Evolutionary conservation across 2,329 filamentous ascomycete genomes (phyloP), one percentile per base, ranked within the genome.

Genomic region (Paraphaeosphaeria minitans): DNA sequence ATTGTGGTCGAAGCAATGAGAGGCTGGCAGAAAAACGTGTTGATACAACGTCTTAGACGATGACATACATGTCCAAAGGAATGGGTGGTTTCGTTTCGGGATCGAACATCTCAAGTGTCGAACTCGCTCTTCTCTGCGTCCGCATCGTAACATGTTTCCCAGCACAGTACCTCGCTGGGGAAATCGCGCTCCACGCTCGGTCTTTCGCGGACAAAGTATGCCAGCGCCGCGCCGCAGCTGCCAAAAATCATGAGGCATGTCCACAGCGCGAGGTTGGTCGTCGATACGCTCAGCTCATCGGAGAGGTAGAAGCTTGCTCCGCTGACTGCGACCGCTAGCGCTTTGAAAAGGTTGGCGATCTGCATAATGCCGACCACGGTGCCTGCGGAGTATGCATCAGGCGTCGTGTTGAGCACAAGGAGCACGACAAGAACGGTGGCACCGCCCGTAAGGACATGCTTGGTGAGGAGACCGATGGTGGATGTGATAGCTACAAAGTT

Each of bases 361-460:
- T 81, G 80, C 68, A 82, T 77, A 66, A 82, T 74, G n/a, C 80
- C 80, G 47, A 82, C 77, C 6, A 81, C 76, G 19, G 79, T 80
- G 41, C 80, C 80, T 6, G 80, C 77, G 0, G 78, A 80, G 52
- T 76, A 78, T 5, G 79, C 79, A 57, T 82, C 80, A 0, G 80
- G 80, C 5, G 79, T 78, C 1, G 79, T 79, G 62, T 80, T 81
- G 56, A 82, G 75, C 2, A 81, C 76, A n/a, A 82, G 78, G 9
- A 82, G 72, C 0, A 77, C 69, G 9, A 82, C 78, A 12, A 81
- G 70, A 12, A 80, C 78, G 12, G 78, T 72, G 8, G 80, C 77
- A 13, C 76, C 70, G 27, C 76, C 74, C 9, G 77, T 72, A n/a
- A 81, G 72, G 4, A 75, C 68, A 37, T 80, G 78, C 58, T 82